Percentiles rank a stretch among this genome's conserved stretches.
Evolutionary conservation across 2,329 filamentous ascomycete species (phyloP).

Genomic region (Plectosphaerella sp.): DNA sequence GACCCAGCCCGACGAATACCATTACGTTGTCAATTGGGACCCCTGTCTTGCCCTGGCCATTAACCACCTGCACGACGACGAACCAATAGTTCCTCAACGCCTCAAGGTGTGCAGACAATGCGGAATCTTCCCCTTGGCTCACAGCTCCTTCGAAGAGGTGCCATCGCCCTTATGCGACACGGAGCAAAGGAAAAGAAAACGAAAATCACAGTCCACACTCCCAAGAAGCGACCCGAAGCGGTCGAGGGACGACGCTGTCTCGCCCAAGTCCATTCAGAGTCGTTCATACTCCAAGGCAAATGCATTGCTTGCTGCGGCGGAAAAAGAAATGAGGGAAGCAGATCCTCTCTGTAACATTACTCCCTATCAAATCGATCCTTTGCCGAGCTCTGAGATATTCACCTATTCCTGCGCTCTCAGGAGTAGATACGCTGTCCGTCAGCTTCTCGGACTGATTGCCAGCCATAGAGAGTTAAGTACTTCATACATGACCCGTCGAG

Average conservation of each 20-base stretch:
- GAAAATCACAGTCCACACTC: background rate
- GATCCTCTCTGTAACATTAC: too few species aligned
- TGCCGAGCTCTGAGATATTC: too few species aligned
- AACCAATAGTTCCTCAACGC: background rate
- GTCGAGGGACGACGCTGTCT: background rate
- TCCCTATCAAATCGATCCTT: too few species aligned
- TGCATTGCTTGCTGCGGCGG: background rate
- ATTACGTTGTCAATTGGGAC: background rate
- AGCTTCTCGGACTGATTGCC: background rate
- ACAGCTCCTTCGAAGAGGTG: background rate
- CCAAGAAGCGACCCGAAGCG: background rate
- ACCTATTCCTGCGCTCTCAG: background rate
- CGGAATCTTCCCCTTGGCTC: background rate
- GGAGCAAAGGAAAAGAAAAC: background rate
- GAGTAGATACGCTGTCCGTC: background rate
- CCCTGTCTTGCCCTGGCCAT: slow-evolving; percentile 2
- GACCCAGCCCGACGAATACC: background rate
- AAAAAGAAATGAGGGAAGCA: too few species aligned
- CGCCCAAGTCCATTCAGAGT: background rate
- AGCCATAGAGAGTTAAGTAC: background rate
- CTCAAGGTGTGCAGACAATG: slow-evolving; percentile 1
- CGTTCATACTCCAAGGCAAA: background rate
- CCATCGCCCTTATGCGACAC: background rate
- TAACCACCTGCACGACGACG: background rate
- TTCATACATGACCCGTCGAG: background rate